Percentiles rank a stretch among this genome's conserved stretches.
phyloP scores from a whole-genome alignment of 129 eudicot genomes.

The Escallonia herrerae region DNA sequence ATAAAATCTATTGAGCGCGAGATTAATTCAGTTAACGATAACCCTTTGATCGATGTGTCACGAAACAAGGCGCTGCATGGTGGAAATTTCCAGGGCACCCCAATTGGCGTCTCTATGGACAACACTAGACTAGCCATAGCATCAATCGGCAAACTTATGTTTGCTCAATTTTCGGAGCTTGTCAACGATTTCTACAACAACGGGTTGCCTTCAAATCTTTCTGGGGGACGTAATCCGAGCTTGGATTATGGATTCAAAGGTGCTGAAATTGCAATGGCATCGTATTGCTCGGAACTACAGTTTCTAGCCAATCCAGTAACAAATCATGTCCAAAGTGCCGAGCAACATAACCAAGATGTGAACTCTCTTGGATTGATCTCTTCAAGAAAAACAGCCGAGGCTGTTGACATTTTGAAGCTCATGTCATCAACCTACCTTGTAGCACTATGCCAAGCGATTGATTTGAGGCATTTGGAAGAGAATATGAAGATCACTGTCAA shows the following conservation, averaged over 20 bases:
- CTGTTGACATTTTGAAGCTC: constrained; percentile 61
- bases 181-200: constrained; percentile 82
- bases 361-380: constrained; percentile 70
- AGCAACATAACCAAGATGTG: constrained; percentile 82
- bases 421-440: constrained; percentile 63
- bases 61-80: constrained; percentile 78
- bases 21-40: constrained; percentile 76
- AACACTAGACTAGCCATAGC: constrained; percentile 62
- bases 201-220: constrained; percentile 66
- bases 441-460: constrained; percentile 70
- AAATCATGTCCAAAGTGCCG: constrained; percentile 84
- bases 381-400: constrained; percentile 63
- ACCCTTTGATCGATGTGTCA: constrained; percentile 71
- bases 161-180: constrained; percentile 79
- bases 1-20: constrained; percentile 73
- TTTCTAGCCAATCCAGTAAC: constrained; percentile 79
- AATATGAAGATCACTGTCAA: constrained; percentile 49
- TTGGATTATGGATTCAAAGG: constrained; percentile 83
- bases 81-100: constrained; percentile 83
- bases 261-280: constrained; percentile 77
- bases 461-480: constrained; percentile 73
- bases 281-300: constrained; percentile 77
- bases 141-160: constrained; percentile 65
- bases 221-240: constrained; percentile 73
- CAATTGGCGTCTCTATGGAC: constrained; percentile 83